Base-by-base conservation (phyloP, 139 green algal genomes). In the Chlamydomonas sp. region DNA sequence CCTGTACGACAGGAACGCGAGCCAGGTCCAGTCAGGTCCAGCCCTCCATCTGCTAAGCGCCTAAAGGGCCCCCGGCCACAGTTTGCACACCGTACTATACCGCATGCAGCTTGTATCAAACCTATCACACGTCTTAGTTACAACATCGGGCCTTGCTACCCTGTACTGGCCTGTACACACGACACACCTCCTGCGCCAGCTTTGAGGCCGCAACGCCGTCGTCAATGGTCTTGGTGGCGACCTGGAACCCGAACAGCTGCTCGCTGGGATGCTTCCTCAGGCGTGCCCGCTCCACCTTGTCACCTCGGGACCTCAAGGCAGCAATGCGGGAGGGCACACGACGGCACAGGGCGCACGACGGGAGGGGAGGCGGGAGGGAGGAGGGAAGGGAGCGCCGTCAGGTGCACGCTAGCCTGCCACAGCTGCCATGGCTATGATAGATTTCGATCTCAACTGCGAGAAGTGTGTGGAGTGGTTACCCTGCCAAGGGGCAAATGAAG, bases 181-280 rank as follows among this genome's bases (percentile, higher is more conserved):
- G 31, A 49, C 31, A 0, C 59, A 77, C 85, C 63, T 95, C 94
- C 16, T 91, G 86, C 57, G 95, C 95, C 66, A 96, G 80, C 73
- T 88, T 61, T 0, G 82, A 93, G 2, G 96, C 96, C 16, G 78
- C 76, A 4, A 97, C 10, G 31, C 95, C 95, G 90, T 98, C 96
- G 0, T 85, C 87, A 63, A 98, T 97, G 15, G 89, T 88, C 61
- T 98, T 98, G 74, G 94, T 97, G 5, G 96, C 96, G 4, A 98
- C 68, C 74, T 95, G 93, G 6, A 94, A 88, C 8, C 95, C 95
- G 79, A 94, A 97, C 75, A 83, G 90, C 1, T 84, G 0, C 82
- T 97, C 93, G 20, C 92, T 91, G n/a, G 16, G 18, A 14, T 89
- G 91, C 10, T 89, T 84, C 8, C 88, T 78, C 59, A 97, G 85